Evolutionary conservation across 2,329 filamentous ascomycete genomes (phyloP).

Genomic region (Myriosclerotinia scirpicola): DNA sequence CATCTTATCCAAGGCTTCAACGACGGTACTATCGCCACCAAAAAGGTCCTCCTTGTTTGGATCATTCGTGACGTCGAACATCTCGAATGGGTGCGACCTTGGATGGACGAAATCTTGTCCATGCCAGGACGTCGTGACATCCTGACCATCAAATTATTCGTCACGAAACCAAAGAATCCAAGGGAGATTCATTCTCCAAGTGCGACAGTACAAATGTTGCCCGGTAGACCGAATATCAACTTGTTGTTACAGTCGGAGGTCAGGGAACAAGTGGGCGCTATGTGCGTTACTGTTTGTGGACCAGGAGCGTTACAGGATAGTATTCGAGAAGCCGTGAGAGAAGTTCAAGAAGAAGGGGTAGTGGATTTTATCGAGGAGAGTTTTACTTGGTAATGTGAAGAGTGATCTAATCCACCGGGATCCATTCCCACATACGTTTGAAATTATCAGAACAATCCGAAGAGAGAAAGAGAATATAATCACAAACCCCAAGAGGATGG

Average conservation of each 20-base stretch:
- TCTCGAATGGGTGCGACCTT: slow-evolving; percentile 89
- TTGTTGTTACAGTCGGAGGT: slow-evolving; percentile 81
- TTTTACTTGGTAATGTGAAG: slow-evolving; percentile 53
- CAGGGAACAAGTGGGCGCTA: slow-evolving; percentile 78
- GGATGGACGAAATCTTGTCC: slow-evolving; percentile 71
- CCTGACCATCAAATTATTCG: slow-evolving; percentile 82
- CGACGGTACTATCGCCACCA: slow-evolving; percentile 72
- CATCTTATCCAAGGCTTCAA: slow-evolving; percentile 71
- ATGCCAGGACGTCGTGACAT: slow-evolving; percentile 81
- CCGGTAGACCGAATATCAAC: slow-evolving; percentile 80
- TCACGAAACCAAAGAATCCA: slow-evolving; percentile 83
- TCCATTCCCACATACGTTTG: neutral
- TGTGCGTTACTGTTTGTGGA: slow-evolving; percentile 81
- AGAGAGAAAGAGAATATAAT: too few species aligned
- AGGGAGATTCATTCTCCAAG: slow-evolving; percentile 72
- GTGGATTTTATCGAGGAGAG: slow-evolving; percentile 77
- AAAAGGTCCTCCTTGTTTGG: slow-evolving; percentile 84
- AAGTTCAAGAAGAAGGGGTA: slow-evolving; percentile 59
- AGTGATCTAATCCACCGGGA: neutral
- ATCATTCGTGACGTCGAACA: slow-evolving; percentile 86
- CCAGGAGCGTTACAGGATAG: slow-evolving; percentile 75
- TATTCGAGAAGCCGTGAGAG: slow-evolving; percentile 66
- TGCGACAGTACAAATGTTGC: slow-evolving; percentile 85
- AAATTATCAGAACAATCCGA: neutral
- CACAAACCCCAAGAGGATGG: neutral